Evolutionary conservation across 495 filamentous ascomycete genomes (phyloP).

Genomic region (Talaromyces borbonicus): DNA sequence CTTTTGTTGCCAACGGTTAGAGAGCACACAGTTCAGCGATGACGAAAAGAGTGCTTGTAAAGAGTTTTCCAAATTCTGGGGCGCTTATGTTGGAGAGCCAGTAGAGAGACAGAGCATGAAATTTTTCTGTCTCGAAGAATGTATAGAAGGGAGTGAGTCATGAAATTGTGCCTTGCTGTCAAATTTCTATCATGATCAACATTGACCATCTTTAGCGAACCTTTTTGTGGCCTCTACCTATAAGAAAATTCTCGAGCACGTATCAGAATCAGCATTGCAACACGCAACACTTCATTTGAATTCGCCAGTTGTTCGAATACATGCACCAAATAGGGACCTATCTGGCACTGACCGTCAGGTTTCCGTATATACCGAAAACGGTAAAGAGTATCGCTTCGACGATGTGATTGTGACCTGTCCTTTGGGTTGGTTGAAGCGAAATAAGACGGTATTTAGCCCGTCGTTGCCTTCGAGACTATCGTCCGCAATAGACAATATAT

Average conservation of each 20-base stretch:
- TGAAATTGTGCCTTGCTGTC: background rate
- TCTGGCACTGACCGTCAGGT: constrained; percentile 21
- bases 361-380: constrained; percentile 44
- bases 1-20: constrained; percentile 59
- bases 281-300: constrained; percentile 52
- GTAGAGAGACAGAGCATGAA: constrained; percentile 74
- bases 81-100: constrained; percentile 73
- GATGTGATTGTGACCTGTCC: constrained; percentile 79
- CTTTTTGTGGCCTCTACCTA: constrained; percentile 85
- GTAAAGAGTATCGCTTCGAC: constrained; percentile 54
- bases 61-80: constrained; percentile 69
- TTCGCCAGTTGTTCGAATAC: constrained; percentile 44
- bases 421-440: constrained; percentile 80
- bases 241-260: constrained; percentile 55
- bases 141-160: constrained; percentile 74
- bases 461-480: constrained; percentile 52
- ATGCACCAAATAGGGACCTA: constrained; percentile 17
- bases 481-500: constrained; percentile 65
- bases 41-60: constrained; percentile 46
- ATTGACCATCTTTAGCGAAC: constrained; percentile 51
- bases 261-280: constrained; percentile 53
- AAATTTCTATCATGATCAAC: background rate
- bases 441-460: constrained; percentile 61
- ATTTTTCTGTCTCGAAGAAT: constrained; percentile 93
- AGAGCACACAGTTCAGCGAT: constrained; percentile 39